Conservation (phyloP, 306 rosid genomes). For the Pyrus communis region DNA sequence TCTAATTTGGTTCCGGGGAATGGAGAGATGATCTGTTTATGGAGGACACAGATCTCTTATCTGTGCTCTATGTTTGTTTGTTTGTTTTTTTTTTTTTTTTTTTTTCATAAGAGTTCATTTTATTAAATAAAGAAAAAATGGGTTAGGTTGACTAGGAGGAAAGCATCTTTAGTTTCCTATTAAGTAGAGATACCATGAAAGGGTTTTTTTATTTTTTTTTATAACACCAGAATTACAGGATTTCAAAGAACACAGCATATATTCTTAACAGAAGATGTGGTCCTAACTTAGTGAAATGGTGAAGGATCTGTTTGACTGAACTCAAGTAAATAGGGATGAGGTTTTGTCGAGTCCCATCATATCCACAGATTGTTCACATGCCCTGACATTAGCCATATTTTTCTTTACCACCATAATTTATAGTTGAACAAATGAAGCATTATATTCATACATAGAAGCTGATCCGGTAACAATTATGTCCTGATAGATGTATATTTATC, state of each 20-base stretch:
- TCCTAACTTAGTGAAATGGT: background rate
- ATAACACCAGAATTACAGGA: background rate
- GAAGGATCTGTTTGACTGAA: background rate
- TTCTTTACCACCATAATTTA: background rate
- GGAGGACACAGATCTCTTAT: background rate
- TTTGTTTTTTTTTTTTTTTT: too few species aligned
- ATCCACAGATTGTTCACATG: background rate
- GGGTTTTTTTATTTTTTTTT: too few species aligned
- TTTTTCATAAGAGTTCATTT: background rate
- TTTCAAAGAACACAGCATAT: background rate
- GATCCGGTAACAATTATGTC: background rate
- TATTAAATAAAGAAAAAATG: background rate
- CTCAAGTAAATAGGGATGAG: background rate
- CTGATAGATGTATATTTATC: background rate
- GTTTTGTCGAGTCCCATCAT: background rate
- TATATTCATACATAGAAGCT: background rate
- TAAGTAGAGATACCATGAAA: background rate
- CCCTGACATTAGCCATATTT: background rate
- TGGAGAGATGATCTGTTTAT: background rate
- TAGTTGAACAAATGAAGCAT: background rate
- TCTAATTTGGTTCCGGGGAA: background rate
- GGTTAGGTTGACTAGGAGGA: background rate
- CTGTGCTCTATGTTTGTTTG: background rate
- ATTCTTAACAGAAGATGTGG: background rate
- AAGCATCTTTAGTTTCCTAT: background rate